Evolutionary conservation across 2,329 filamentous ascomycete species (phyloP), one percentile per base, ranked within the genome.

Genomic region (Aspergillus alliaceus): DNA sequence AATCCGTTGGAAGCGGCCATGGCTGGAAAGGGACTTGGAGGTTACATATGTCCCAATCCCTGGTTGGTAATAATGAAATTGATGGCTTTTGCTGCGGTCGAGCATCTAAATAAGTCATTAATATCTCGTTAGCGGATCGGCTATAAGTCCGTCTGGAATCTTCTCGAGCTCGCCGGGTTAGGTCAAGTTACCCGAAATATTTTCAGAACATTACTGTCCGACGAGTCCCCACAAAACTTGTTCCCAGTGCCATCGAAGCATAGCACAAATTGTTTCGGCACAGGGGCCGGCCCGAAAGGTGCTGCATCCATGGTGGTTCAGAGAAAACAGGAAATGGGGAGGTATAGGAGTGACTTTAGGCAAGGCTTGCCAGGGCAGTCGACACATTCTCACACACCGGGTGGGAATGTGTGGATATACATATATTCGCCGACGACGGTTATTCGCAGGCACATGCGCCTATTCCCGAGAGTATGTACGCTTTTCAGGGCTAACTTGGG

Each of bases 121-220:
- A 34, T n/a, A 27, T 34, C 39, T 46, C 11, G 12, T 15, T 25
- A 22, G 39, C 7, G 39, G 7, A 39, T 51, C n/a, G 34, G 15
- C 32, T n/a, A 20, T 22, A 11, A 18, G 34, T 29, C 40, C 8
- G 4, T 18, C 2, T 18, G 12, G 34, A 12, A 27, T 50, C 27
- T 42, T 47, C 4, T 50, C 61, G n/a, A 14, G 60, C 51, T 44
- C 56, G 53, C 5, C 46, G 15, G 14, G 53, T 8, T 31, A 39
- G 37, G 42, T 22, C 14, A 35, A 65, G 70, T 66, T 69, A 76
- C 75, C 35, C 75, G 74, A 67, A 76, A 79, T 29, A 79, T 76
- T 61, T 77, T 79, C 49, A 79, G 68, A 31, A 79, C 78, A 67
- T 79, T 79, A 65, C 76, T 79, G 61, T 79, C 77, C 3, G 73